phyloP scores from a whole-genome alignment of 2,329 filamentous ascomycete species.

The Aspergillus eucalypticola region DNA sequence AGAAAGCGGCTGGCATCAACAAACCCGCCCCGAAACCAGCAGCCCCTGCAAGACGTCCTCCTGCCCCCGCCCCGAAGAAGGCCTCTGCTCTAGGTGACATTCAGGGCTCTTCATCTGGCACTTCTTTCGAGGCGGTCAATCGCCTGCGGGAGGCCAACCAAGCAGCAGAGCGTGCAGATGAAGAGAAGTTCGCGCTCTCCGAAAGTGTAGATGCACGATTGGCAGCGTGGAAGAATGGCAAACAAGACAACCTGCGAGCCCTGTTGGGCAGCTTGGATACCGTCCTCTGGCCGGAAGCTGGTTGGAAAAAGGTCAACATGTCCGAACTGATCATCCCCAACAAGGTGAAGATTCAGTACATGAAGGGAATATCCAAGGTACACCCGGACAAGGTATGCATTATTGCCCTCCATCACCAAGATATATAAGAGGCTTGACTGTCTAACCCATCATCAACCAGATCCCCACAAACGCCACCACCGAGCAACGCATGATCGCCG shows the following conservation, averaged over 20 bases:
- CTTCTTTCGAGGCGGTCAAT: constrained; percentile 73
- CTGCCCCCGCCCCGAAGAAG: constrained; percentile 45
- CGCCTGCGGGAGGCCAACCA: constrained; percentile 80
- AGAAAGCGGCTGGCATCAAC: constrained; percentile 78
- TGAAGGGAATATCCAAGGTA: constrained; percentile 98
- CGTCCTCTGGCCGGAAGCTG: constrained; percentile 87
- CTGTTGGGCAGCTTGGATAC: constrained; percentile 81
- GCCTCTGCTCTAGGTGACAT: constrained; percentile 36
- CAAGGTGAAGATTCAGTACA: constrained; percentile 96
- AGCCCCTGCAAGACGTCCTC: constrained; percentile 48
- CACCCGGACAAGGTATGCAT: constrained; percentile 92
- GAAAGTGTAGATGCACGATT: constrained; percentile 83
- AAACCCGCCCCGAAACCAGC: constrained; percentile 48
- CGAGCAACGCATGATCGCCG: constrained; percentile 67
- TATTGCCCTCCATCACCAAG: neutral
- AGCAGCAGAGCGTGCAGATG: constrained; percentile 81
- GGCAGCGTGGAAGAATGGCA: constrained; percentile 81
- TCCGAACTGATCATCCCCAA: constrained; percentile 88
- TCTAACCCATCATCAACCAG: constrained; percentile 37
- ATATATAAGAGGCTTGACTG: no score
- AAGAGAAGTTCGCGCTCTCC: constrained; percentile 86
- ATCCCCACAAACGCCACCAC: constrained; percentile 65
- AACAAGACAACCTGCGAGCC: constrained; percentile 87
- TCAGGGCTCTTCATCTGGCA: constrained; percentile 41
- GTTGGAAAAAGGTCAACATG: constrained; percentile 96